These are phyloP conservation scores for Mycena capillaripes DNA, from an alignment of 768 basidiomycete species.

Conservation along the genomic window DNA sequence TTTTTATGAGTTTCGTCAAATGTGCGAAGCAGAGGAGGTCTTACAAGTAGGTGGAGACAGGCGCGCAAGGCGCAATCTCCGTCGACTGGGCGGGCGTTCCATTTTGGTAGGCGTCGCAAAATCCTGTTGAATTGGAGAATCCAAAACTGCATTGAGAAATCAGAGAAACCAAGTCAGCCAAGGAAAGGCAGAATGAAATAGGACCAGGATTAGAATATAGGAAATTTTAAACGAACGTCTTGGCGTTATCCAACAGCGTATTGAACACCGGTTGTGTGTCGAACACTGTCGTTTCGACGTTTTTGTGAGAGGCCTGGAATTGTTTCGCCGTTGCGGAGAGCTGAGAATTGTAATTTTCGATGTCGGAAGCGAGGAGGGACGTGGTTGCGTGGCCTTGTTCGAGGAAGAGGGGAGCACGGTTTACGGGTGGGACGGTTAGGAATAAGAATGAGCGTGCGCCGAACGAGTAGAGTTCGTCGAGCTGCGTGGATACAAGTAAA, in stretches of 20 bases:
- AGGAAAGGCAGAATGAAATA: no score
- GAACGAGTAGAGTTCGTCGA: conserved; percentile 60
- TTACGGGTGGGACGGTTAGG: conserved; percentile 72
- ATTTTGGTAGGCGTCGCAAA: conserved; percentile 72
- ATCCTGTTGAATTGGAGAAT: conserved; percentile 72
- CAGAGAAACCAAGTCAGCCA: neutral
- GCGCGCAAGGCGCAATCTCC: conserved; percentile 70
- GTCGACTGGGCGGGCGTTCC: conserved; percentile 68
- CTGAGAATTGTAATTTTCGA: conserved; percentile 66
- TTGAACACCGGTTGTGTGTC: conserved; percentile 74
- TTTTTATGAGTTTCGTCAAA: no score
- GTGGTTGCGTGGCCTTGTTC: conserved; percentile 55
- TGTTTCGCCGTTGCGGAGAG: conserved; percentile 51
- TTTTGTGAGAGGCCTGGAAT: conserved; percentile 58
- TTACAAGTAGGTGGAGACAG: conserved; percentile 76
- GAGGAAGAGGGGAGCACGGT: conserved; percentile 64
- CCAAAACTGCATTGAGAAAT: conserved; percentile 56
- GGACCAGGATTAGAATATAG: neutral
- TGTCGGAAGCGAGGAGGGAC: conserved; percentile 49
- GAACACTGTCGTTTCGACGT: conserved; percentile 63
- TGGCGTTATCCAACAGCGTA: conserved; percentile 65
- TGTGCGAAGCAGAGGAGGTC: neutral
- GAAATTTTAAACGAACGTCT: conserved; percentile 37
- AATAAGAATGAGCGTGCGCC: conserved; percentile 75
- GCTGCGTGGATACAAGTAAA: conserved; percentile 44